Evolutionary conservation across 495 filamentous ascomycete species (phyloP).

Genomic region (Extremus antarcticus): DNA sequence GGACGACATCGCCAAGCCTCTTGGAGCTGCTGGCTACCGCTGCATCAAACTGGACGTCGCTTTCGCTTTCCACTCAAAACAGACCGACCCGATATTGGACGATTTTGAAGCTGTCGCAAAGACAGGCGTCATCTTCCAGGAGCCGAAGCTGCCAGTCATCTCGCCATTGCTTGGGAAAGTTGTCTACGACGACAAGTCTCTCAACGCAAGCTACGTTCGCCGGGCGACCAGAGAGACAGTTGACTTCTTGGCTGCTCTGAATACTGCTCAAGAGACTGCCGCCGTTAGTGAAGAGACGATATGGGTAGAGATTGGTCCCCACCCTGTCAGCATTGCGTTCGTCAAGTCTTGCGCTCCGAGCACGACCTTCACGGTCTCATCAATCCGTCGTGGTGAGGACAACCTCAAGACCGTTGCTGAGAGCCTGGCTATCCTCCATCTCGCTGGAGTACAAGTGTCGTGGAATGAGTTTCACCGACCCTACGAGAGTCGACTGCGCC

Average conservation of each 20-base stretch:
- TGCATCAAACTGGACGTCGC: slow-evolving; percentile 39
- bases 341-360: slow-evolving; percentile 33
- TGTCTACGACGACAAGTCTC: slow-evolving; percentile 32
- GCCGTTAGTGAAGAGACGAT: slow-evolving; percentile 35
- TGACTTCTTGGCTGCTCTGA: slow-evolving; percentile 34
- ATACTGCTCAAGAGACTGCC: slow-evolving; percentile 28
- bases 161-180: slow-evolving; percentile 34
- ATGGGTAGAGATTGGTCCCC: slow-evolving; percentile 35
- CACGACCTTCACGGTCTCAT: slow-evolving; percentile 31
- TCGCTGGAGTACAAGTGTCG: slow-evolving; percentile 33
- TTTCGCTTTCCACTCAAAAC: slow-evolving; percentile 45
- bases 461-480: slow-evolving; percentile 40
- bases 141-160: slow-evolving; percentile 31
- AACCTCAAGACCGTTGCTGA: slow-evolving; percentile 36
- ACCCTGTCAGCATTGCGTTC: slow-evolving; percentile 34
- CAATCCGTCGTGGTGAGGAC: slow-evolving; percentile 36
- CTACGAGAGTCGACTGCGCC: slow-evolving; percentile 32
- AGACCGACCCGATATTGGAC: slow-evolving; percentile 42
- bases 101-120: slow-evolving; percentile 34
- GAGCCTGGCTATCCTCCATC: slow-evolving; percentile 31
- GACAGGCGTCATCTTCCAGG: slow-evolving; percentile 32
- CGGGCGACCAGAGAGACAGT: slow-evolving; percentile 36
- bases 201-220: slow-evolving; percentile 32
- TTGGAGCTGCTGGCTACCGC: slow-evolving; percentile 38
- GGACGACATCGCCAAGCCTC: slow-evolving; percentile 23